These are phyloP conservation scores for Wickerhamiella parazyma DNA, from an alignment of 805 yeast species.

Conservation along the genomic window DNA sequence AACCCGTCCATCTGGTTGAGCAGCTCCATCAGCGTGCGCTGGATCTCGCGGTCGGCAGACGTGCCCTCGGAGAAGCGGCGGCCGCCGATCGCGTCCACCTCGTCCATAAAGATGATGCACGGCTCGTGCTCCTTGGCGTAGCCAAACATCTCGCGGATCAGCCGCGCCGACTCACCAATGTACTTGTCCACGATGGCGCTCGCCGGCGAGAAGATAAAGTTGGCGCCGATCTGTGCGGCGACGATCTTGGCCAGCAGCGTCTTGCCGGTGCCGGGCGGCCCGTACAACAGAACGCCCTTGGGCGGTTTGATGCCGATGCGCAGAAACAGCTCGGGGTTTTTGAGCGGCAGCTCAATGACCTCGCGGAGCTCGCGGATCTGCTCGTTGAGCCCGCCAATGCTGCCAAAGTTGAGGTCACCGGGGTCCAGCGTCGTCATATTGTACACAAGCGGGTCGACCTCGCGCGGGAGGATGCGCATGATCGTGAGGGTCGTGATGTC, in stretches of 20 bases:
- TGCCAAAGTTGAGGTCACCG: constrained; percentile 89
- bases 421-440: constrained; percentile 97
- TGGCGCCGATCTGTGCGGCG: constrained; percentile 97
- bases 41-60: constrained; percentile 96
- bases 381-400: constrained; percentile 91
- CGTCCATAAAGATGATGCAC: constrained; percentile 96
- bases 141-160: constrained; percentile 94
- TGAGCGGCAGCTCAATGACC: constrained; percentile 91
- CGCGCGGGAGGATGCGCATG: constrained; percentile 94
- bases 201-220: constrained; percentile 95
- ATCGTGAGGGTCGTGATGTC: constrained; percentile 97
- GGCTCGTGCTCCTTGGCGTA: constrained; percentile 98
- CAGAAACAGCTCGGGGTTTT: constrained; percentile 88
- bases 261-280: constrained; percentile 99
- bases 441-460: constrained; percentile 94
- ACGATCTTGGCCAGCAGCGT: constrained; percentile 93
- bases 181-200: constrained; percentile 96
- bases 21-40: constrained; percentile 93
- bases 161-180: constrained; percentile 93
- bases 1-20: constrained; percentile 98
- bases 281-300: constrained; percentile 89
- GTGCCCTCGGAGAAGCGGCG: constrained; percentile 96
- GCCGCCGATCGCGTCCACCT: constrained; percentile 97
- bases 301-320: constrained; percentile 99
- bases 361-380: constrained; percentile 94